Percentiles rank a stretch among this genome's conserved stretches.
These are phyloP conservation scores for Zasmidium citrigriseum DNA, from an alignment of 2,329 filamentous ascomycete genomes.

Conservation along the genomic window DNA sequence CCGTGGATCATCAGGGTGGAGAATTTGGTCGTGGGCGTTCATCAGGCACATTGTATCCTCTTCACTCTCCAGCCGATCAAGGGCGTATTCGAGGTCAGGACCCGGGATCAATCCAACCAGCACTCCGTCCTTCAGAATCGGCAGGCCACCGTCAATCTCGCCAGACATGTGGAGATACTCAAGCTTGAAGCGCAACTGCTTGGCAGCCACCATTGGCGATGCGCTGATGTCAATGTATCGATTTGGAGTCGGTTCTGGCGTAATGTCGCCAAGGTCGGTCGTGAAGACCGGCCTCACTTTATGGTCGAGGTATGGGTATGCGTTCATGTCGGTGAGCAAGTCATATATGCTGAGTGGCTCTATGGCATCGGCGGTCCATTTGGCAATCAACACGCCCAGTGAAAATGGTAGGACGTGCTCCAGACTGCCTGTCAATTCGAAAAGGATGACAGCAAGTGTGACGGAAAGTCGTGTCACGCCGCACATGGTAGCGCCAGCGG, in stretches of 20 bases:
- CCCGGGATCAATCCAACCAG: slow-evolving; percentile 90
- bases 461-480: slow-evolving; percentile 92
- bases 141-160: slow-evolving; percentile 88
- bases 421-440: slow-evolving; percentile 91
- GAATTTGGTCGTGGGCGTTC: slow-evolving; percentile 61
- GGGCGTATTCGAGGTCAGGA: slow-evolving; percentile 87
- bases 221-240: slow-evolving; percentile 85
- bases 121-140: slow-evolving; percentile 75
- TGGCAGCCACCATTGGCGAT: slow-evolving; percentile 77
- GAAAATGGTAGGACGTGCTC: slow-evolving; percentile 96
- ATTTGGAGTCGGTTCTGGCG: slow-evolving; percentile 71
- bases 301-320: slow-evolving; percentile 96
- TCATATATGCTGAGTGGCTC: slow-evolving; percentile 96
- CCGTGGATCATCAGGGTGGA: slow-evolving; percentile 28
- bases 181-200: slow-evolving; percentile 75
- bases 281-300: slow-evolving; percentile 92
- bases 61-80: slow-evolving; percentile 74
- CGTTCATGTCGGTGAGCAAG: slow-evolving; percentile 92
- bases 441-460: slow-evolving; percentile 90
- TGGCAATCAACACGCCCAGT: slow-evolving; percentile 86
- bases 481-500: slow-evolving; percentile 96
- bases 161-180: slow-evolving; percentile 80
- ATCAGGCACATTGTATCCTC: slow-evolving; percentile 81
- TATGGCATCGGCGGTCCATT: slow-evolving; percentile 95
- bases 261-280: slow-evolving; percentile 82